Base-by-base conservation (phyloP, 1,284 basidiomycete genomes). In the Ceratobasidium theobromae region DNA sequence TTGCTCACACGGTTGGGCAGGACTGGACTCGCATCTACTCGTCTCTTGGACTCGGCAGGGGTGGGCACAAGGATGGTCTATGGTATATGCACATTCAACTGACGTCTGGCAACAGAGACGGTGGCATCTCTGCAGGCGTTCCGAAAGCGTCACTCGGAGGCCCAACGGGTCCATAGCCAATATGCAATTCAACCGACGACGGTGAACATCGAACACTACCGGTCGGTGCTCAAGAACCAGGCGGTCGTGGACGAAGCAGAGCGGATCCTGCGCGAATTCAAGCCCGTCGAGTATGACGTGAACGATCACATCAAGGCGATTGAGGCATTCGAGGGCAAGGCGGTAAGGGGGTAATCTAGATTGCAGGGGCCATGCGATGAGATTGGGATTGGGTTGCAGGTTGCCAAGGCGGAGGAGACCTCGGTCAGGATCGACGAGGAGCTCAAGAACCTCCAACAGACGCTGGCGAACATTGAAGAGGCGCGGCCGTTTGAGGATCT, bases 401-500 rank as follows among this genome's bases (percentile, higher is more conserved):
- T 98, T 70, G 86, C 85, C 69, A 93, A 91, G 74, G 97, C 97
- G 70, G 84, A 95, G 80, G 91, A 91, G 78, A 95, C 95, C 27
- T 87, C 93, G 71, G 78, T 85, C 73, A 95, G 97, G 83, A 95
- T 99, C 74, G 89, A 96, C 72, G 80, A 88, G 68, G 97, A 99
- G 81, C 83, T 99, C 73, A 87, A 89, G 78, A 89, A 94, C 75
- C 89, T 99, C 73, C 90, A 95, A 79, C 86, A 86, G 48, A 99
- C 97, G 40, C 88, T 99, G 70, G 87, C 91, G 73, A 98, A 99
- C 86, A 99, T 99, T 72, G 89, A 98, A 82, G 88, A 96, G 65
- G 95, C 96, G 53, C 90, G 97, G 78, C 91, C 96, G 25, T 98
- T 99, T 81, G 95, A 98, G 76, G 92, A 99, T 77, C 84, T 99